Evolutionary conservation across 2,329 filamentous ascomycete genomes (phyloP).

Genomic region (Diplocarpon rosae): DNA sequence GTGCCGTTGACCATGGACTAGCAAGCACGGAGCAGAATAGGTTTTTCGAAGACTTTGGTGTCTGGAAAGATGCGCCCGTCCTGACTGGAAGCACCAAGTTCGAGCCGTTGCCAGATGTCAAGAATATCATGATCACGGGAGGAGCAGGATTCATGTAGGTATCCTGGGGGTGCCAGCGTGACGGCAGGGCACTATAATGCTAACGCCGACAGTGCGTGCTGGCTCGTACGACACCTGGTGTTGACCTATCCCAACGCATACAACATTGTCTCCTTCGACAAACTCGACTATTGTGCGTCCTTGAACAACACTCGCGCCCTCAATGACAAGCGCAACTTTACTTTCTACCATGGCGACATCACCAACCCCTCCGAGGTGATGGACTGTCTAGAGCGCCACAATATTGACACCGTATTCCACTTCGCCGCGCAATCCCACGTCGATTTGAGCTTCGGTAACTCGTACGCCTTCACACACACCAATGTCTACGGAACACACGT

Average conservation of each 20-base stretch:
- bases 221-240: constrained; percentile 69
- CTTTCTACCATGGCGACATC: constrained; percentile 70
- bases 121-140: constrained; percentile 75
- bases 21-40: constrained; percentile 11
- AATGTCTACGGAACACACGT: constrained; percentile 82
- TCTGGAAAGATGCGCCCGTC: constrained; percentile 63
- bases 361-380: constrained; percentile 60
- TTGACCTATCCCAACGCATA: constrained; percentile 64
- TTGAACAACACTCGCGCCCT: constrained; percentile 68
- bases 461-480: constrained; percentile 68
- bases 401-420: constrained; percentile 72
- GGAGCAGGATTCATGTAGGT: constrained; percentile 77
- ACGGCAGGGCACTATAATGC: constrained; percentile 5
- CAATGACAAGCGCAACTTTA: constrained; percentile 59
- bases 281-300: constrained; percentile 72
- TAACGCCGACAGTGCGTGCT: constrained; percentile 53
- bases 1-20: constrained; percentile 1
- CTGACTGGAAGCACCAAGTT: constrained; percentile 61
- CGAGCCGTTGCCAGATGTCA: constrained; percentile 55
- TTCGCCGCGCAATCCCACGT: constrained; percentile 83
- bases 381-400: constrained; percentile 57
- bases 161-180: constrained; percentile 12
- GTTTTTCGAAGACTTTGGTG: constrained; percentile 47
- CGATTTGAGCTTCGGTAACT: constrained; percentile 72
- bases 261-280: constrained; percentile 74